Evolutionary conservation across 257 asterid species (phyloP).

Genomic region (Gentiana straminea): DNA sequence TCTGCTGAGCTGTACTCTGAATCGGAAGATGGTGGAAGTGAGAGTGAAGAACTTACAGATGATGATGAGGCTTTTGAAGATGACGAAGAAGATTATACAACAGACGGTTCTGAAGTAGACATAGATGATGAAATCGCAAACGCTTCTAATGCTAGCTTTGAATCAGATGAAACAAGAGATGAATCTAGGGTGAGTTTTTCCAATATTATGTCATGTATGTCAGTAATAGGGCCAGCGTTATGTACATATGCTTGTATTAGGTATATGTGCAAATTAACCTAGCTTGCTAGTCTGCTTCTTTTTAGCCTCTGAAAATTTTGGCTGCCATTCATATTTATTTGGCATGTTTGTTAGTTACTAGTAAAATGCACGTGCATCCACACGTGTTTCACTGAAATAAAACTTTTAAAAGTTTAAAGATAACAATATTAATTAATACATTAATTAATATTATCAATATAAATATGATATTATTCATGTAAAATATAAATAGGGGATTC

Average conservation of each 20-base stretch:
- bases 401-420: no score
- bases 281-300: no score
- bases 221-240: no score
- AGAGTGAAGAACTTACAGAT: conserved; percentile 79
- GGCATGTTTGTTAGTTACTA: conserved; percentile 2
- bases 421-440: no score
- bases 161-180: conserved; percentile 29
- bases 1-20: conserved; percentile 82
- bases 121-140: conserved; percentile 46
- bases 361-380: no score
- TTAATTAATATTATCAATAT: no score
- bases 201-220: background rate
- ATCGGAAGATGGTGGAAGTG: conserved; percentile 81
- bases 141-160: conserved; percentile 28
- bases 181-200: conserved; percentile 36
- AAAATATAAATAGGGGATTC: no score
- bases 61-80: conserved; percentile 47
- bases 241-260: no score
- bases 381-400: no score
- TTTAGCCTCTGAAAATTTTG: no score
- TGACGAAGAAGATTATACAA: conserved; percentile 32
- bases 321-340: conserved; percentile 6
- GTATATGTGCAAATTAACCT: no score
- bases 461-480: no score
- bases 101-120: conserved; percentile 45